These are phyloP conservation scores for Zygoascus sp. DNA, from an alignment of 1,139 yeast genomes.

Conservation along the genomic window DNA sequence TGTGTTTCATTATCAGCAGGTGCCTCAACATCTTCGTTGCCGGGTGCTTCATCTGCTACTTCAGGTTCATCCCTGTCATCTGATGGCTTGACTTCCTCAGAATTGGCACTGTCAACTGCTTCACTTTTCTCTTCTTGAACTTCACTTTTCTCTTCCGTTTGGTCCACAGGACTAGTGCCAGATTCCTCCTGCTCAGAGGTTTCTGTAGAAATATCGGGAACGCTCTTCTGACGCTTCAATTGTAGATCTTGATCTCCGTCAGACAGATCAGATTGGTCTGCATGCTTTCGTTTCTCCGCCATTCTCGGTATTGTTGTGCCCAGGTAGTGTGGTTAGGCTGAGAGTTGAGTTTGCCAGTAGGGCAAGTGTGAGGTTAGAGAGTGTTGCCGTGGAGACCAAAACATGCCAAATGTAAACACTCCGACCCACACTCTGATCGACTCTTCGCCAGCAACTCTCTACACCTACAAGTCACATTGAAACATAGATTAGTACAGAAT, in stretches of 20 bases:
- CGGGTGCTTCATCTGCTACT: conserved; percentile 5
- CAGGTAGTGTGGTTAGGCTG: neutral
- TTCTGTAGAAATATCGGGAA: conserved; percentile 3
- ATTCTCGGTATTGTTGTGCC: neutral
- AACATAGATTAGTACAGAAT: neutral
- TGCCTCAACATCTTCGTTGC: conserved; percentile 11
- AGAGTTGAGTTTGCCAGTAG: neutral
- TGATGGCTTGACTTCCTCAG: neutral
- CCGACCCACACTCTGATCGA: neutral
- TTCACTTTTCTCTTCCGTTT: conserved; percentile 9
- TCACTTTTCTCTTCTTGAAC: neutral
- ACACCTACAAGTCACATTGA: neutral
- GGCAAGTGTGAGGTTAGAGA: neutral
- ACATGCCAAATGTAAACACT: conserved; percentile 10
- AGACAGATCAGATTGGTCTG: conserved; percentile 9
- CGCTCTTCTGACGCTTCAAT: conserved; percentile 7
- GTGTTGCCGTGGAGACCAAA: conserved; percentile 3
- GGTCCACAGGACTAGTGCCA: conserved; percentile 9
- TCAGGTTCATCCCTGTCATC: conserved; percentile 2
- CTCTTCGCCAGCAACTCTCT: neutral
- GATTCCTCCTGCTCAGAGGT: conserved; percentile 2
- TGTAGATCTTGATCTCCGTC: conserved; percentile 7
- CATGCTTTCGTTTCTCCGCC: conserved; percentile 15
- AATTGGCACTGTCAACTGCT: conserved; percentile 6
- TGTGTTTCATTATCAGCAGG: neutral